phyloP scores from a whole-genome alignment of 768 basidiomycete genomes.

The Tricholoma terreum region DNA sequence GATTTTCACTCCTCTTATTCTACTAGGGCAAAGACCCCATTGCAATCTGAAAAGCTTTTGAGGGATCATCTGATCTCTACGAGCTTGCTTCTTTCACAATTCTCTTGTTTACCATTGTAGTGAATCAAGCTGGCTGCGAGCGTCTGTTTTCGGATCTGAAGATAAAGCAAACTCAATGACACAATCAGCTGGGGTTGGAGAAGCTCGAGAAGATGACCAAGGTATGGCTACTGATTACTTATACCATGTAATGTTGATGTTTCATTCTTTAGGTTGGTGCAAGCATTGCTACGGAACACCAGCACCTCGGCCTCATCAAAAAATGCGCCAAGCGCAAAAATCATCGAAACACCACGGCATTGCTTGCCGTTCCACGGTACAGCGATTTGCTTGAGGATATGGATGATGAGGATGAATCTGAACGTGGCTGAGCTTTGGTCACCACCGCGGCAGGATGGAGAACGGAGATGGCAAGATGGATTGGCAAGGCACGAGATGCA shows the following conservation, averaged over 20 bases:
- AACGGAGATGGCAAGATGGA: slow-evolving; percentile 2
- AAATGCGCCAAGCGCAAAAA: background rate
- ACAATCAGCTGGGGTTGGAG: background rate
- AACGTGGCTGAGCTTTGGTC: background rate
- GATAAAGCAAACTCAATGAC: background rate
- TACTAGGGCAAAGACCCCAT: background rate
- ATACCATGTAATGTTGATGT: too few relatives aligned
- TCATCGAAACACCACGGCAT: background rate
- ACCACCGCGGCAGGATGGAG: background rate
- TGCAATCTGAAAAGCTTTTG: background rate
- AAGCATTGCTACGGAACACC: background rate
- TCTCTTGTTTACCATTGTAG: background rate
- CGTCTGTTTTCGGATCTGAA: background rate
- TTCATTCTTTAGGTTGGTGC: background rate
- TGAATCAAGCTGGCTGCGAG: slow-evolving; percentile 1
- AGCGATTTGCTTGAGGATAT: background rate
- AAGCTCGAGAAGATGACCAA: slow-evolving; percentile 2
- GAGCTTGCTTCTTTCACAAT: background rate
- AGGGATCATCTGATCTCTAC: background rate
- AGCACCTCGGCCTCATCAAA: background rate
- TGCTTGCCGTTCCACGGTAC: background rate
- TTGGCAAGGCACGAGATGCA: background rate
- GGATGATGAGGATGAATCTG: slow-evolving; percentile 1
- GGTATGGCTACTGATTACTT: background rate
- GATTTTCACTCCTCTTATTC: too few relatives aligned